These are phyloP conservation scores for Grosmannia penicillata DNA, from an alignment of 2,329 filamentous ascomycete species.

Conservation along the genomic window DNA sequence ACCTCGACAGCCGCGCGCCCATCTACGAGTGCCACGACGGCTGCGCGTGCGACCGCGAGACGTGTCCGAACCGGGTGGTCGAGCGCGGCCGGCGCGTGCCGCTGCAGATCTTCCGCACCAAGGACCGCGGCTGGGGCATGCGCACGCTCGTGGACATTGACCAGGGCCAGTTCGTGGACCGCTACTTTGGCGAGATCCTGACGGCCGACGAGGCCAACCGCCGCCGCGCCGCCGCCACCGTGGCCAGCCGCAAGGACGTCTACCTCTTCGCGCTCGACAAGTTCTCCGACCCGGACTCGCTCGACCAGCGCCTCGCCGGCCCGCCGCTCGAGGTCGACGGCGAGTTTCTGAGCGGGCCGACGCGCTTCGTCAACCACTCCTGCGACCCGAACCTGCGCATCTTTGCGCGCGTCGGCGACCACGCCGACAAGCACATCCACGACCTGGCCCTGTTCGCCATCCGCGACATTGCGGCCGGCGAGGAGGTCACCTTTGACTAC, in stretches of 20 bases:
- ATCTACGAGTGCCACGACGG: constrained; percentile 71
- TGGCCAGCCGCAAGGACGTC: constrained; percentile 52
- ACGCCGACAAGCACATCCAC: constrained; percentile 59
- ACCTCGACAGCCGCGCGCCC: constrained; percentile 39
- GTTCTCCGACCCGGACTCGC: constrained; percentile 44
- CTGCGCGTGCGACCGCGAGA: constrained; percentile 43
- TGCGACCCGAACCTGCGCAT: constrained; percentile 68
- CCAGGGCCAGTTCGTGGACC: constrained; percentile 65
- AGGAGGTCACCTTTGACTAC: constrained; percentile 72
- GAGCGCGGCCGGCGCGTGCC: constrained; percentile 57
- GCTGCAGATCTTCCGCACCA: constrained; percentile 64
- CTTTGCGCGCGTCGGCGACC: constrained; percentile 65
- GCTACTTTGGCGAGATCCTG: constrained; percentile 61
- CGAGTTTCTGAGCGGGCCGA: constrained; percentile 63
- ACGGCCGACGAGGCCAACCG: constrained; percentile 47
- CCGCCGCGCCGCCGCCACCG: constrained; percentile 41
- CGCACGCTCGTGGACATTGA: constrained; percentile 48
- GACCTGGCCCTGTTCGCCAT: constrained; percentile 65
- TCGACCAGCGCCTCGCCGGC: constrained; percentile 39
- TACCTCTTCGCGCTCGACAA: constrained; percentile 77
- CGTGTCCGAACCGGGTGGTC: constrained; percentile 62
- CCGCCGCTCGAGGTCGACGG: constrained; percentile 51
- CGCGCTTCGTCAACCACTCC: constrained; percentile 71
- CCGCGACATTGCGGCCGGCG: constrained; percentile 45
- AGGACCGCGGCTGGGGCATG: constrained; percentile 62